phyloP scores from a whole-genome alignment of 257 asterid species.

The Cruciata laevipes region DNA sequence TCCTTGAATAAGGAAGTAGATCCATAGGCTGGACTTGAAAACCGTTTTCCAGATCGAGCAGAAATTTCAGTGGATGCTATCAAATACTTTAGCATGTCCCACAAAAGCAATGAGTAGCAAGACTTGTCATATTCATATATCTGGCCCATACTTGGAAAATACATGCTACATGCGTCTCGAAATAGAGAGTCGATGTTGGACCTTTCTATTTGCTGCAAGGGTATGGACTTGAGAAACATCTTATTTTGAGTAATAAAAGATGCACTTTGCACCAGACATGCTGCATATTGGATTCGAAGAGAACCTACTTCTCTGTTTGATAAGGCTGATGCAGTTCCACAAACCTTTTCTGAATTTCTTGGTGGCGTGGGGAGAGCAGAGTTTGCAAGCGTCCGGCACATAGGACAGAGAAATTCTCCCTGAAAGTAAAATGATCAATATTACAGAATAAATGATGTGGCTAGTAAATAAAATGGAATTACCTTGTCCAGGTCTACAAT shows the following conservation, averaged over 20 bases:
- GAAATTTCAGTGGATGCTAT: slow-evolving; percentile 75
- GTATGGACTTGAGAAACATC: slow-evolving; percentile 45
- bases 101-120: slow-evolving; percentile 70
- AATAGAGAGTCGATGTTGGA: slow-evolving; percentile 54
- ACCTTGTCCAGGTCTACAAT: slow-evolving; percentile 97
- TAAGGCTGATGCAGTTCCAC: too few relatives aligned
- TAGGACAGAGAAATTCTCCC: slow-evolving; percentile 99
- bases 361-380: slow-evolving; percentile 62
- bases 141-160: too few relatives aligned
- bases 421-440: slow-evolving; percentile 21
- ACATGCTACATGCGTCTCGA: too few relatives aligned
- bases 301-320: slow-evolving; percentile 24
- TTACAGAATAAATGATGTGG: slow-evolving; percentile 7
- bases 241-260: slow-evolving; percentile 44
- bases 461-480: slow-evolving; percentile 12
- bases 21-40: slow-evolving; percentile 58
- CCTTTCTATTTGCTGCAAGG: slow-evolving; percentile 36
- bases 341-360: slow-evolving; percentile 34
- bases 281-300: slow-evolving; percentile 47
- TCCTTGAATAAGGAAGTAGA: slow-evolving; percentile 53
- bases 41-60: slow-evolving; percentile 60
- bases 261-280: slow-evolving; percentile 51
- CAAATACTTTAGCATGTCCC: slow-evolving; percentile 85
- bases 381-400: slow-evolving; percentile 91
- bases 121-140: too few relatives aligned